A percentile compares a stretch with the other conserved stretches of the same genome.
Evolutionary conservation across 225 moss, liverwort and hornwort species (phyloP).

Genomic region (Lunularia cruciata): DNA sequence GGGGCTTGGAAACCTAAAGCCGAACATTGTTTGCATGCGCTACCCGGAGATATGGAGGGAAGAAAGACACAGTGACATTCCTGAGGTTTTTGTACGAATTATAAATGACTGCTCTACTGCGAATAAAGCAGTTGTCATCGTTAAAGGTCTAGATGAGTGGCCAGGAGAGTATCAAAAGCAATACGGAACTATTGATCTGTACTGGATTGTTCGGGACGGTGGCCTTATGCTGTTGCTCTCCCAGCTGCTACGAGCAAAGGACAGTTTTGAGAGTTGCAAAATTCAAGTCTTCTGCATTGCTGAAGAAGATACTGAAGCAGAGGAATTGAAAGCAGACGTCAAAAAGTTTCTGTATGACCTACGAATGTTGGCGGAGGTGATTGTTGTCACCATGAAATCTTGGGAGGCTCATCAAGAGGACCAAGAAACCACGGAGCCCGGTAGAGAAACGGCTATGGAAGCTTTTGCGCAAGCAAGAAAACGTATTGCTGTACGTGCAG

Average conservation of each 20-base stretch:
- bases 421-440: slow-evolving; percentile 53
- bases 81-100: slow-evolving; percentile 84
- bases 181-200: slow-evolving; percentile 94
- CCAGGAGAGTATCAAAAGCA: slow-evolving; percentile 93
- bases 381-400: slow-evolving; percentile 96
- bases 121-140: slow-evolving; percentile 98
- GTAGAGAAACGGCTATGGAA: slow-evolving; percentile 82
- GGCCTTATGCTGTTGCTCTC: slow-evolving; percentile 97
- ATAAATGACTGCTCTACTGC: slow-evolving; percentile 95
- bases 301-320: slow-evolving; percentile 96
- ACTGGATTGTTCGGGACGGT: slow-evolving; percentile 99
- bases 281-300: slow-evolving; percentile 99
- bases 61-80: slow-evolving; percentile 55
- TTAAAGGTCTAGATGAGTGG: slow-evolving; percentile 99
- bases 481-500: slow-evolving; percentile 60
- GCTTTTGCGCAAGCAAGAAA: slow-evolving; percentile 83
- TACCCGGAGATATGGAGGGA: slow-evolving; percentile 99
- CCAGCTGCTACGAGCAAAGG: slow-evolving; percentile 96
- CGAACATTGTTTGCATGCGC: slow-evolving; percentile 99
- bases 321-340: slow-evolving; percentile 93
- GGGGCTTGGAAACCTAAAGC: slow-evolving; percentile 98
- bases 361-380: slow-evolving; percentile 97
- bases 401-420: slow-evolving; percentile 93
- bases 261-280: slow-evolving; percentile 96
- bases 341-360: slow-evolving; percentile 96